Evolutionary conservation across 306 rosid genomes (phyloP), one percentile per base, ranked within the genome.

Genomic region (Rosa persica): DNA sequence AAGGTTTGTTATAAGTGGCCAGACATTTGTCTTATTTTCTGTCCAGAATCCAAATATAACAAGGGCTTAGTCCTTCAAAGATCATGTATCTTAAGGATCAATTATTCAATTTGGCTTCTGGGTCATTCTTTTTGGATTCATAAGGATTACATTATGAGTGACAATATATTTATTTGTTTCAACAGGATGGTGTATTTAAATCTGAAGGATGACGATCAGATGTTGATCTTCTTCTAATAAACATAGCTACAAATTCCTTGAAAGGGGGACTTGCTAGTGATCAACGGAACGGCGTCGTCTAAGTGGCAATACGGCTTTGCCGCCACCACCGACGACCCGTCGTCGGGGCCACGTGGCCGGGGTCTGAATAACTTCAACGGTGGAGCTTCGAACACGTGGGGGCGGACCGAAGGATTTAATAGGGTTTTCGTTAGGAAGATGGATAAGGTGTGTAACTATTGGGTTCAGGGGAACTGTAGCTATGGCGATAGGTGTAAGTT

Each of bases 401-500:
- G 97, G 74, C 70, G 97, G 64, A 46, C 87, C 75, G 86, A 86
- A 11, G 85, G 83, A n/a, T 81, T 86, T 69, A 87, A 82, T 67
- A 90, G 79, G 68, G 66, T 72, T 42, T 75, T 62, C 16, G 81
- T 91, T 65, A 91, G 88, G 84, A 96, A 83, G 89, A 83, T 80
- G 67, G 99, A 91, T 13, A 93, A 80, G 79, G 73, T 90, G 22
- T 96, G 99, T 74, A 85, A 78, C 75, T 93, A 70, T 88, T 96
- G 96, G 96, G 49, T 83, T 78, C 93, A 90, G 61, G 99, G 98
- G 80, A 91, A 47, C 51, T 96, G 99, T 84, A 62, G 64, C 40
- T 93, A 52, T 49, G 98, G 99, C 12, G 99, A 91, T 4, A 80
- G 87, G 81, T 93, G 99, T 78, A 90, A 88, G 81, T 93, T 4